Percentiles rank a stretch among this genome's conserved stretches.
These are phyloP conservation scores for Pseudonitzschia pungens DNA, from an alignment of 108 stramenopile genomes.

Conservation along the genomic window DNA sequence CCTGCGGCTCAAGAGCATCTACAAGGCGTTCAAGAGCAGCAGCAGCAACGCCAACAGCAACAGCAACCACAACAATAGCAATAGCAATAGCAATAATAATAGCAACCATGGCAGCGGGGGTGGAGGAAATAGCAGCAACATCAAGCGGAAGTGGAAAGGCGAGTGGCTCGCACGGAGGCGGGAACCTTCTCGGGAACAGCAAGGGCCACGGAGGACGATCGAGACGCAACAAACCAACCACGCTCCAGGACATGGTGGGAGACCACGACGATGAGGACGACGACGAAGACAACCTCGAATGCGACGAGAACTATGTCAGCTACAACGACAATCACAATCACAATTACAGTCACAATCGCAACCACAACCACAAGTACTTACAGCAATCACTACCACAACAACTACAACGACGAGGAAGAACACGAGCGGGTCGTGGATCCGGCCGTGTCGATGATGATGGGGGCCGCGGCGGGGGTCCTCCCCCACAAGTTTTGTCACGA, in stretches of 20 bases:
- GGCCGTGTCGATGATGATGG: slow-evolving; percentile 17
- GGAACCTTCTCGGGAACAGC: slow-evolving; percentile 5
- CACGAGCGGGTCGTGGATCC: background rate
- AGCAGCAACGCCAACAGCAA: slow-evolving; percentile 40
- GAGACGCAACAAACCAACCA: slow-evolving; percentile 12
- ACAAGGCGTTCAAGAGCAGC: slow-evolving; percentile 89
- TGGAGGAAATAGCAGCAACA: background rate
- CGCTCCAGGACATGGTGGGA: slow-evolving; percentile 24
- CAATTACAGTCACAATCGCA: no score
- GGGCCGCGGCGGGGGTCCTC: slow-evolving; percentile 12
- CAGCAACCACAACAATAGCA: slow-evolving; percentile 10
- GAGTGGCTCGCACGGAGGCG: slow-evolving; percentile 23
- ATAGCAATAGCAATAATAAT: slow-evolving; percentile 15
- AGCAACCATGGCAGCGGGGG: slow-evolving; percentile 20
- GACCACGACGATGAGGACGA: slow-evolving; percentile 15
- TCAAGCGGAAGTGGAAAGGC: background rate
- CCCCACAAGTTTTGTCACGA: slow-evolving; percentile 20
- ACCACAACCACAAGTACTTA: no score
- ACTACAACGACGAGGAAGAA: slow-evolving; percentile 12
- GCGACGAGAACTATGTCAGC: no score
- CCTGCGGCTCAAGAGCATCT: slow-evolving; percentile 86
- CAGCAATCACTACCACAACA: no score
- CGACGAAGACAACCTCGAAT: no score
- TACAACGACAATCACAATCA: no score
- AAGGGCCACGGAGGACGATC: slow-evolving; percentile 11